These are phyloP conservation scores for Eucalyptus curtisii DNA, from an alignment of 345 rosid species.

Conservation along the genomic window DNA sequence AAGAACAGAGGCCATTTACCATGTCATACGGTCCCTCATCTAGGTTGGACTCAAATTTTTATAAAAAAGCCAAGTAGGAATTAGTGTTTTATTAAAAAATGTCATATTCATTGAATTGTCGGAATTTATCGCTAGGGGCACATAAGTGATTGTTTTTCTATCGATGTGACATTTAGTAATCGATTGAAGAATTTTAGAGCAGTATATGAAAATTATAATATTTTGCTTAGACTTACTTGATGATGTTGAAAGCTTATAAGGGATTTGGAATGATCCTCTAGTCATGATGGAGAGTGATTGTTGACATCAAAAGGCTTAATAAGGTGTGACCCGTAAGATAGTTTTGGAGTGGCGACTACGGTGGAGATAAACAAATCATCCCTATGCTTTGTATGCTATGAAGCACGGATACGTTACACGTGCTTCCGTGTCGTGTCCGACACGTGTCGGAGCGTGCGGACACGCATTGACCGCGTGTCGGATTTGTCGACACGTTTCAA, in stretches of 20 bases:
- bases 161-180: accelerated
- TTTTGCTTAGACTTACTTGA: not conserved
- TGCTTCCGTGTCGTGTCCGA: no score
- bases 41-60: not conserved
- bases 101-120: accelerated
- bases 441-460: no score
- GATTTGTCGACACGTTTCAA: no score
- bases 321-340: not conserved
- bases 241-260: not conserved
- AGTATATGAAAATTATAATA: not conserved
- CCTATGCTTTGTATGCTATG: not conserved
- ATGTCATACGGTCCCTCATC: not conserved
- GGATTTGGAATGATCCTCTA: not conserved
- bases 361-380: not conserved
- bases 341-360: not conserved
- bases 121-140: accelerated
- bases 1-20: not conserved
- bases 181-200: not conserved
- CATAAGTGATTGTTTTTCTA: not conserved
- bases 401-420: no score
- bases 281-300: not conserved
- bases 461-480: no score
- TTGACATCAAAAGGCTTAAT: not conserved
- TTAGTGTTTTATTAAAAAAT: not conserved
- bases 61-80: not conserved